A percentile compares a stretch with the other conserved stretches of the same genome.
These are phyloP conservation scores for Coniochaeta prunicola DNA, from an alignment of 2,329 filamentous ascomycete genomes.

Conservation along the genomic window DNA sequence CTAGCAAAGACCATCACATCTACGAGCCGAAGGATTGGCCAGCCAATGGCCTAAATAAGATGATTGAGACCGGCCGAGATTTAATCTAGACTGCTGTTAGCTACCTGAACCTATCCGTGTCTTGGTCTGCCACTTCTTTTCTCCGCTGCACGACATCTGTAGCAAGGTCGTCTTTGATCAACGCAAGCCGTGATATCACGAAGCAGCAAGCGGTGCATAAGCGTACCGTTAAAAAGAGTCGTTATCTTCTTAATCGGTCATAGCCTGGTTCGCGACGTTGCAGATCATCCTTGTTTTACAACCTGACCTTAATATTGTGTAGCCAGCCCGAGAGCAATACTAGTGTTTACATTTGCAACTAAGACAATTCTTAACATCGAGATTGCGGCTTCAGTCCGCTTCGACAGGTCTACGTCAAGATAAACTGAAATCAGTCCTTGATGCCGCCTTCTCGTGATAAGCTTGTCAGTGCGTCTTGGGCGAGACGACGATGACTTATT, in stretches of 20 bases:
- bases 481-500: neutral
- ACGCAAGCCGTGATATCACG: neutral
- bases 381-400: neutral
- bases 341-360: too few species aligned
- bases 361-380: neutral
- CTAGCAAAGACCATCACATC: neutral
- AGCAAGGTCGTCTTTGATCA: neutral
- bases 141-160: neutral
- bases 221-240: neutral
- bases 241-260: neutral
- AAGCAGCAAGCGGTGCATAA: neutral
- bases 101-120: neutral
- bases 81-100: neutral
- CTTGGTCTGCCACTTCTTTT: neutral
- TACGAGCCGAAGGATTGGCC: neutral
- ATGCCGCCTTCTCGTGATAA: neutral
- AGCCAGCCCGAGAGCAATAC: neutral
- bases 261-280: neutral
- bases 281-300: neutral
- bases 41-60: neutral
- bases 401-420: neutral
- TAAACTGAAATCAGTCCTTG: too few species aligned
- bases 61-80: neutral
- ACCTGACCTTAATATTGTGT: neutral
- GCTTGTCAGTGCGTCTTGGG: neutral